phyloP scores from a whole-genome alignment of 345 rosid species.

The Conringia planisiliqua region DNA sequence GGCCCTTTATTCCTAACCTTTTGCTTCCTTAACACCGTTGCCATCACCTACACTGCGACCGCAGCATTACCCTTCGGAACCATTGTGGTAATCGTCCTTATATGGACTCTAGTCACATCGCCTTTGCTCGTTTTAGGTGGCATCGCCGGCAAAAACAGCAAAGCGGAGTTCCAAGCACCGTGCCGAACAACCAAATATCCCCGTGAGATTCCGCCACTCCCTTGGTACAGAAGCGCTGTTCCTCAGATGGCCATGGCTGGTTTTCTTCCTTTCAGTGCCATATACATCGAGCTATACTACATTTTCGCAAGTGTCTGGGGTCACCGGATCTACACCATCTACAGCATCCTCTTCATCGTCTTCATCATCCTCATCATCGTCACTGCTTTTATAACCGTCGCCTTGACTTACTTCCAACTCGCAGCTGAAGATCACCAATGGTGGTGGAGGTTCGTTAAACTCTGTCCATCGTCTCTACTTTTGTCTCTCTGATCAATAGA shows the following conservation, averaged over 20 bases:
- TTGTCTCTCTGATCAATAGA: neutral
- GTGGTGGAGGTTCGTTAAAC: slow-evolving; percentile 20
- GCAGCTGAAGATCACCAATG: slow-evolving; percentile 56
- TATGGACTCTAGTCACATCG: slow-evolving; percentile 82
- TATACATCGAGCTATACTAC: slow-evolving; percentile 86
- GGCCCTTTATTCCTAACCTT: slow-evolving; percentile 84
- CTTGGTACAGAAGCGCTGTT: slow-evolving; percentile 78
- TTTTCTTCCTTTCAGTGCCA: slow-evolving; percentile 75
- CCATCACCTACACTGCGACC: slow-evolving; percentile 76
- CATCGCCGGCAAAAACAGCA: slow-evolving; percentile 90
- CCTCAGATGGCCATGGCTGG: slow-evolving; percentile 98
- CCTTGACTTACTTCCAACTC: slow-evolving; percentile 89
- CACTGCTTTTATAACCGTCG: slow-evolving; percentile 88
- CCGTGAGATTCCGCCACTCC: slow-evolving; percentile 73
- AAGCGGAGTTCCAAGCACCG: slow-evolving; percentile 91
- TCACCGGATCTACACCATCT: slow-evolving; percentile 85
- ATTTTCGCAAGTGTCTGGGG: slow-evolving; percentile 92
- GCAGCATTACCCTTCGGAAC: slow-evolving; percentile 90
- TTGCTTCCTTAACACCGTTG: slow-evolving; percentile 90
- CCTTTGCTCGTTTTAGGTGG: slow-evolving; percentile 90
- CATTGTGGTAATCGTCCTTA: slow-evolving; percentile 82
- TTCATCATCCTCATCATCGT: slow-evolving; percentile 80
- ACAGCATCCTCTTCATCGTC: slow-evolving; percentile 79
- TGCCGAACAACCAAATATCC: slow-evolving; percentile 87
- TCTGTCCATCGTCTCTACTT: neutral